Base-by-base conservation (phyloP, 208 protist species). In the Leishmania turanica region DNA sequence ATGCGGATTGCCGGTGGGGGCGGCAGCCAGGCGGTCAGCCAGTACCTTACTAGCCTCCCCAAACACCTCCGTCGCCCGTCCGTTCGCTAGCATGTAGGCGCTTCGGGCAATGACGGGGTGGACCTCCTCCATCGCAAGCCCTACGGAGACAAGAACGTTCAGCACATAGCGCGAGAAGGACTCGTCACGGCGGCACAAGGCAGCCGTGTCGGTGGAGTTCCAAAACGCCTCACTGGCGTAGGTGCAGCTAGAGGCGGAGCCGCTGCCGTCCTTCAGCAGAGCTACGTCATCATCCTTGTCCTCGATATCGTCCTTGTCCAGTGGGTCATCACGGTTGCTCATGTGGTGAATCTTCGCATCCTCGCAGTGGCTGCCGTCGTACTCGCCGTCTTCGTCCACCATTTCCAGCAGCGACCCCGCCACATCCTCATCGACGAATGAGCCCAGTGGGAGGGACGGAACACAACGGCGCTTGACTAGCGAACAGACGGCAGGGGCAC, bases 91-190 rank as follows among this genome's bases (percentile, higher is more conserved):
- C n/a, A 58, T 80, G 83, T 88, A 92, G 62, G 83, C 73, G 81
- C 83, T 87, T 19, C 81, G 84, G 1, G 89, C 78, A 7, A 91
- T 81, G 17, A 78, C 53, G 19, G 89, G 86, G 27, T 87, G 82
- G 34, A 84, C 73, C 34, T 80, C 62, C 77, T 94, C 91, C 85
- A 91, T 84, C 27, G 88, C 72, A 15, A 92, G 60, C 0, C 86
- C 91, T 53, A 92, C 65, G 0, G 87, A 80, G 6, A 95, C 70
- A 37, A 95, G 84, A 7, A 82, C 83, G 80, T 92, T 89, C 45
- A 91, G 75, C 19, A 89, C 79, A 78, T 86, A 91, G 19, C 80
- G 49, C 6, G 88, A 73, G 75, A 92, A 89, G 27, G 53, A 49
- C 34, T 86, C 81, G 74, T 90, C 84, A 49, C 84, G 83, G 15